These are phyloP conservation scores for Claviceps citrina DNA, from an alignment of 2,329 filamentous ascomycete species.

Conservation along the genomic window DNA sequence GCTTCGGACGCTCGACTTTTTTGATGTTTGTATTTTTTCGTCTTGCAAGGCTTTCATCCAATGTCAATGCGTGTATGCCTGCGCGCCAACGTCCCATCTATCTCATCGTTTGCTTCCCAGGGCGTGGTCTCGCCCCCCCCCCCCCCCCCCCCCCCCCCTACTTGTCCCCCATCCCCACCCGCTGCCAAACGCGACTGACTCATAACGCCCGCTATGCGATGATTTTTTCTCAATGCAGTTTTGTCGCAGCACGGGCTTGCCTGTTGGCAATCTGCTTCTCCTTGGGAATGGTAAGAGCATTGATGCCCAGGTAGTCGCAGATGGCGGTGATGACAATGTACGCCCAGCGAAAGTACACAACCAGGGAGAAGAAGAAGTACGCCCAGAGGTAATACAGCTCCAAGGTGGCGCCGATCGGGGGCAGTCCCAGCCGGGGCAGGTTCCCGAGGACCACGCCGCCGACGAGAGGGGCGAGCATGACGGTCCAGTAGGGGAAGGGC, in stretches of 20 bases:
- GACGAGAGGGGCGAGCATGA: slow-evolving; percentile 74
- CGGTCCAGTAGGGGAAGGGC: slow-evolving; percentile 92
- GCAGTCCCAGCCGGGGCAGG: slow-evolving; percentile 60
- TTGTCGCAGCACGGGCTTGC: slow-evolving; percentile 24
- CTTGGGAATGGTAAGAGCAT: slow-evolving; percentile 71
- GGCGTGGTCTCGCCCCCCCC: too few relatives aligned
- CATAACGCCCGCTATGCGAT: too few relatives aligned
- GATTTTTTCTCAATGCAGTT: slow-evolving; percentile 15
- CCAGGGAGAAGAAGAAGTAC: slow-evolving; percentile 67
- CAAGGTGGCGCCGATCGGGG: slow-evolving; percentile 44
- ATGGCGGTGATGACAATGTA: slow-evolving; percentile 81
- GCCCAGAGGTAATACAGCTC: slow-evolving; percentile 72
- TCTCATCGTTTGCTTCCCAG: too few relatives aligned
- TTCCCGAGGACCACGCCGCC: slow-evolving; percentile 74
- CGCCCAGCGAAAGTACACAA: slow-evolving; percentile 91
- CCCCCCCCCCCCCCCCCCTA: too few relatives aligned
- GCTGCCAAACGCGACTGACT: too few relatives aligned
- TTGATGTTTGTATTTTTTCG: too few relatives aligned
- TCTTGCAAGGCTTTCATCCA: too few relatives aligned
- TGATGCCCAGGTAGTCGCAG: slow-evolving; percentile 83
- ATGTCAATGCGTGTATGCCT: too few relatives aligned
- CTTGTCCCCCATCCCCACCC: too few relatives aligned
- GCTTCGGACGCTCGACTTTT: too few relatives aligned
- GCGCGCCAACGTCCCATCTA: too few relatives aligned
- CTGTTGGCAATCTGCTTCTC: slow-evolving; percentile 44